These are phyloP conservation scores for Lupinus albus DNA, from an alignment of 306 rosid species.

Conservation along the genomic window DNA sequence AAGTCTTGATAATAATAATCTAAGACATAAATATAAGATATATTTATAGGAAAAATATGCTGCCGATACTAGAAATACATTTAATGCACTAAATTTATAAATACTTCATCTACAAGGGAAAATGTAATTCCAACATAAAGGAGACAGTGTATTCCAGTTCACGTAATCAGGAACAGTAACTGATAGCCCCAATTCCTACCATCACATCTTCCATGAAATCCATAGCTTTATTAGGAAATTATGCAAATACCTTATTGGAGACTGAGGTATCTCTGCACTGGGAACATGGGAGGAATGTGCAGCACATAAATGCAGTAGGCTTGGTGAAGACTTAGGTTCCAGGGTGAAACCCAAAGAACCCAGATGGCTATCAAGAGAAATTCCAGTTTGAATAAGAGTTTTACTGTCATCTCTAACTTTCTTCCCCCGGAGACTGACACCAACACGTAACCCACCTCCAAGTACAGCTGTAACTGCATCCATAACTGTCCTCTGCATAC, in stretches of 20 bases:
- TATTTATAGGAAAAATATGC: too few species aligned
- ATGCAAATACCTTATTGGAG: conserved; percentile 59
- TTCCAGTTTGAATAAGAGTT: conserved; percentile 84
- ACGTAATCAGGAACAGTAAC: not conserved
- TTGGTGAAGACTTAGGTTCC: conserved; percentile 70
- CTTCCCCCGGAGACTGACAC: conserved; percentile 85
- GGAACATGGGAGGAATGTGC: conserved; percentile 54
- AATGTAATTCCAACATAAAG: conserved; percentile 20
- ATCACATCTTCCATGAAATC: conserved; percentile 12
- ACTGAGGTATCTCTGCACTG: conserved; percentile 45
- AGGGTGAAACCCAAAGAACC: conserved; percentile 81
- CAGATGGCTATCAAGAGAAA: conserved; percentile 64
- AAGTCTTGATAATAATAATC: not conserved
- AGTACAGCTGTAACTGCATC: conserved; percentile 84
- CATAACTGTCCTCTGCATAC: conserved; percentile 78
- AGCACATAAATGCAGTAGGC: conserved; percentile 47
- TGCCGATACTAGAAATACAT: not conserved
- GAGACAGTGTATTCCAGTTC: not conserved
- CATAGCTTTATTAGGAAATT: conserved; percentile 10
- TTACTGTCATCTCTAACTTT: conserved; percentile 78
- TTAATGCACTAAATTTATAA: conserved; percentile 4
- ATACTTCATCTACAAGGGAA: not conserved
- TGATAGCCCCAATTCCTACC: too few species aligned
- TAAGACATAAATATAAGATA: not conserved
- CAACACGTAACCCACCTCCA: conserved; percentile 75